Evolutionary conservation across 306 rosid genomes (phyloP).

Genomic region (Senna siamea): DNA sequence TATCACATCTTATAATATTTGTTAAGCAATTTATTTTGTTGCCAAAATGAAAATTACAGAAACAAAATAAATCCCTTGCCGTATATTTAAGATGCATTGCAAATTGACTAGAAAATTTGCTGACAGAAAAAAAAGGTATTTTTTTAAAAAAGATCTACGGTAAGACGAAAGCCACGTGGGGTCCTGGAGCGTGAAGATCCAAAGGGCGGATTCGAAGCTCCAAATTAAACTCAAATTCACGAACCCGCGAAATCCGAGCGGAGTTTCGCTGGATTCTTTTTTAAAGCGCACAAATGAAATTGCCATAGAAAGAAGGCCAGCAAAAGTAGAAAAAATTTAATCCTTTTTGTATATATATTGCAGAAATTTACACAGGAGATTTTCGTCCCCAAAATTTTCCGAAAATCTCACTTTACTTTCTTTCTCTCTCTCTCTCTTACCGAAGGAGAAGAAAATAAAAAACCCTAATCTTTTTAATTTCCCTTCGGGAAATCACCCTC

Average conservation of each 20-base stretch:
- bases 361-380: not conserved
- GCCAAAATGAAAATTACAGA: not conserved
- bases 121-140: not conserved
- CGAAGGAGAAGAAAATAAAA: not conserved
- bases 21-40: not conserved
- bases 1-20: not conserved
- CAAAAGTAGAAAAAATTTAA: not conserved
- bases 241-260: slow-evolving; percentile 61
- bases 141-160: slow-evolving; percentile 16
- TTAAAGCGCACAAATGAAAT: slow-evolving; percentile 45
- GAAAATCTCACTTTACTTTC: slow-evolving; percentile 17
- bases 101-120: not conserved
- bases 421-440: not conserved
- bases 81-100: not conserved
- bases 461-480: slow-evolving; percentile 59
- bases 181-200: slow-evolving; percentile 35
- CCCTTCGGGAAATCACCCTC: slow-evolving; percentile 23
- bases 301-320: not conserved
- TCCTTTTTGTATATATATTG: not conserved
- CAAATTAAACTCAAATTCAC: slow-evolving; percentile 60
- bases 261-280: slow-evolving; percentile 43
- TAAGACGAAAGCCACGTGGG: slow-evolving; percentile 39
- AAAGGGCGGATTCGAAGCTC: slow-evolving; percentile 55
- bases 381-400: slow-evolving; percentile 33
- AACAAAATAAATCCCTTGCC: not conserved